Percentiles rank a stretch among this genome's conserved stretches.
phyloP scores from a whole-genome alignment of 164 flowering plant species.

The Hamamelis virginiana region DNA sequence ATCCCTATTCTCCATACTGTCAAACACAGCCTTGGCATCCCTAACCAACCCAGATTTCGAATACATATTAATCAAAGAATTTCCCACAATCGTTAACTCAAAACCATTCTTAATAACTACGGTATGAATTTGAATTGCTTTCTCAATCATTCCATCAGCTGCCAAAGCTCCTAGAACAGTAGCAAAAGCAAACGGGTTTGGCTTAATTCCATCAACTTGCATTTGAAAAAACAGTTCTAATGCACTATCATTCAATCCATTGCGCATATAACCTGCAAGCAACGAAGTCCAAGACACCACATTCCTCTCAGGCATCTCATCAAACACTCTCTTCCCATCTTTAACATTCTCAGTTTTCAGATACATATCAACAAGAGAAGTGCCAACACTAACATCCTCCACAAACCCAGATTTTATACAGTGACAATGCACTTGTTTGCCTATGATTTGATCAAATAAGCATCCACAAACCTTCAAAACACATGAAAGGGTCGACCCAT shows the following conservation, averaged over 20 bases:
- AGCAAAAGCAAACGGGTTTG: conserved; percentile 71
- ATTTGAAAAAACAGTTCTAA: conserved; percentile 44
- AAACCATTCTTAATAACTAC: conserved; percentile 64
- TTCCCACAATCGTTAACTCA: conserved; percentile 50
- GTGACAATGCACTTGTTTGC: conserved; percentile 58
- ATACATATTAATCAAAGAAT: conserved; percentile 76
- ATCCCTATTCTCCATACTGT: conserved; percentile 39
- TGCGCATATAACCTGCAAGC: conserved; percentile 59
- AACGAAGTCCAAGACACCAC: conserved; percentile 89
- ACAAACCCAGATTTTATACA: conserved; percentile 58
- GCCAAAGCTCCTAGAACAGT: conserved; percentile 67
- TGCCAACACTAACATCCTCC: conserved; percentile 71
- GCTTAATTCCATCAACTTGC: conserved; percentile 56
- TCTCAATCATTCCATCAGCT: conserved; percentile 33
- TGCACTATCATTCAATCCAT: conserved; percentile 42
- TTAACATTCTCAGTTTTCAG: conserved; percentile 49
- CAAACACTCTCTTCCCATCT: conserved; percentile 57
- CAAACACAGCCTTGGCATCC: conserved; percentile 60
- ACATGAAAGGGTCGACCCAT: conserved; percentile 56
- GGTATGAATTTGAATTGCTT: conserved; percentile 57
- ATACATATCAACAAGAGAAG: conserved; percentile 82
- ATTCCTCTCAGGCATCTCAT: conserved; percentile 68
- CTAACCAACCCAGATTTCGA: conserved; percentile 52
- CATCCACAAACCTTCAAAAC: conserved; percentile 59
- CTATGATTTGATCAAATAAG: conserved; percentile 39